phyloP scores from a whole-genome alignment of 73 alveolate species.

The Chromera velia region DNA sequence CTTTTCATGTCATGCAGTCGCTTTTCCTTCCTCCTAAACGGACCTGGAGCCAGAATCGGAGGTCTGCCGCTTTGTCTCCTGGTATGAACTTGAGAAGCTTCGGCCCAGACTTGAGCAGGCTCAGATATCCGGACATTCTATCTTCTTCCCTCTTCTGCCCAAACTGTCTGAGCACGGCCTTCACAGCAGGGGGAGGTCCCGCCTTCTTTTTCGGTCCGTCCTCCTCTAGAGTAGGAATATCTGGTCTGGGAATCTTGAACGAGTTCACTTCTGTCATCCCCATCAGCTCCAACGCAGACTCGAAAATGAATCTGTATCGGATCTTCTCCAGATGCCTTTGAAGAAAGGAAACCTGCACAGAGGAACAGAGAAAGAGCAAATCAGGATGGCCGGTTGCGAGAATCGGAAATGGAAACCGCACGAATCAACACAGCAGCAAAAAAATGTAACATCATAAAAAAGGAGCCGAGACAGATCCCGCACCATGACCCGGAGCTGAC shows the following conservation, averaged over 20 bases:
- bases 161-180: background rate
- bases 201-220: background rate
- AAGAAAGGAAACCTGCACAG: too few species aligned
- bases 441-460: too few species aligned
- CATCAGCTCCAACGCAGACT: conserved; percentile 43
- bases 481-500: too few species aligned
- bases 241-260: background rate
- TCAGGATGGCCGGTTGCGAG: too few species aligned
- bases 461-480: too few species aligned
- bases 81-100: conserved; percentile 31
- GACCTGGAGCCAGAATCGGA: background rate
- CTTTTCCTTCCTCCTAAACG: too few species aligned
- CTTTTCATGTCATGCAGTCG: too few species aligned
- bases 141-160: conserved; percentile 12
- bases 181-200: background rate
- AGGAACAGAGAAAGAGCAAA: too few species aligned
- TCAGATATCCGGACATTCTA: conserved; percentile 32
- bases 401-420: too few species aligned
- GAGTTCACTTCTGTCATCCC: background rate
- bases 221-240: too few species aligned
- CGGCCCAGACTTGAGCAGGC: conserved; percentile 28
- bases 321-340: too few species aligned
- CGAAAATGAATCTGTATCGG: conserved; percentile 25
- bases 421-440: too few species aligned
- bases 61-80: background rate